These are phyloP conservation scores for Blastosporella zonata DNA, from an alignment of 1,284 basidiomycete genomes.

Conservation along the genomic window DNA sequence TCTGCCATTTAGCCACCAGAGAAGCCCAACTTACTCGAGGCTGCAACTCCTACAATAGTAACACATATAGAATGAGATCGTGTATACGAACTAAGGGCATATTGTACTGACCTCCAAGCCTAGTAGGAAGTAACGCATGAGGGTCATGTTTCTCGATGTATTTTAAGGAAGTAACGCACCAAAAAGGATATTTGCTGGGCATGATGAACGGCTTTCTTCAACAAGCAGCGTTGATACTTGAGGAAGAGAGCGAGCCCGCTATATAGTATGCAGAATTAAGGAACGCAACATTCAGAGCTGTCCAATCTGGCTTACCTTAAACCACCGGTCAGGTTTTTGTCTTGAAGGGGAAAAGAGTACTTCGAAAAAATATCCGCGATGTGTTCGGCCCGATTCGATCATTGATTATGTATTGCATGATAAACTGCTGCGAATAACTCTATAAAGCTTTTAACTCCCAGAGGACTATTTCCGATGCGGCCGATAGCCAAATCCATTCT, in stretches of 20 bases:
- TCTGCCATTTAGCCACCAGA: conserved; percentile 8
- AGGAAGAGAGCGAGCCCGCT: conserved; percentile 20
- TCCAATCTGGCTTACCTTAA: conserved; percentile 9
- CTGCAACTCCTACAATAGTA: conserved; percentile 62
- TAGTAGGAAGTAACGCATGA: conserved; percentile 27
- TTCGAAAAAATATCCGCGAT: conserved; percentile 10
- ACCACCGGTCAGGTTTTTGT: conserved; percentile 6
- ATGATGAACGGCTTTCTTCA: conserved; percentile 24
- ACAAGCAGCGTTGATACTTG: conserved; percentile 18
- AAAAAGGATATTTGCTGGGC: conserved; percentile 55
- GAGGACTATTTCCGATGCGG: no score
- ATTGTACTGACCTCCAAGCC: conserved; percentile 66
- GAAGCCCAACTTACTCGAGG: conserved; percentile 57
- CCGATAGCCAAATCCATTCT: no score
- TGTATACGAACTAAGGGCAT: not conserved
- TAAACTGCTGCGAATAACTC: no score
- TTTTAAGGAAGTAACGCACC: conserved; percentile 39
- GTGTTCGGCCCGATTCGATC: conserved; percentile 13
- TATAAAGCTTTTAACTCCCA: no score
- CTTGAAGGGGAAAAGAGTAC: conserved; percentile 8
- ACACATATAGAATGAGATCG: conserved; percentile 7
- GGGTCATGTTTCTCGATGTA: conserved; percentile 11
- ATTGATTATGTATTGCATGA: no score
- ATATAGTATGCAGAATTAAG: conserved; percentile 10
- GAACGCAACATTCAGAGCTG: conserved; percentile 4